Conservation (phyloP, 2,329 filamentous ascomycete genomes). For the Beauveria medogensis region DNA sequence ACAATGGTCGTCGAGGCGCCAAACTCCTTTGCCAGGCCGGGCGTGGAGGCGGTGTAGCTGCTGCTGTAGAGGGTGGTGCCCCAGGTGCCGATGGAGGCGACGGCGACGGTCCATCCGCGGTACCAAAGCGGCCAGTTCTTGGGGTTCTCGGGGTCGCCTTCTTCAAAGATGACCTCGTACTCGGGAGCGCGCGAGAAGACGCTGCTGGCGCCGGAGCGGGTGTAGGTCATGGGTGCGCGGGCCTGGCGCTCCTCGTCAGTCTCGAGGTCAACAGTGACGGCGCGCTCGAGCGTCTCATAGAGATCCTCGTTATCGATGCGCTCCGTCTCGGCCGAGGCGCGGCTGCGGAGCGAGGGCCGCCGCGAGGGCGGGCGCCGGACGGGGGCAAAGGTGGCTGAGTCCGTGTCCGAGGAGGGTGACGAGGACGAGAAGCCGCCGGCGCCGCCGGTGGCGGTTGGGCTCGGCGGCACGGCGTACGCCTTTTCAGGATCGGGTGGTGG, state of each 20-base stretch:
- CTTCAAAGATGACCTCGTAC: slow-evolving; percentile 67
- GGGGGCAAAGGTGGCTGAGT: background rate
- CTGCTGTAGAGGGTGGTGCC: slow-evolving; percentile 65
- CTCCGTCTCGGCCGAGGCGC: slow-evolving; percentile 9
- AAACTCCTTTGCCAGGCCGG: slow-evolving; percentile 62
- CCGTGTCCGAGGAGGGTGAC: background rate
- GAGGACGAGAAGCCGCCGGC: background rate
- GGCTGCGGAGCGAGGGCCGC: background rate
- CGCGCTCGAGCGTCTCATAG: slow-evolving; percentile 24
- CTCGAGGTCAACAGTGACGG: slow-evolving; percentile 25
- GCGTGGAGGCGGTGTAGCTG: slow-evolving; percentile 65
- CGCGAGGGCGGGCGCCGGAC: background rate
- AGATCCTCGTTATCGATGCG: slow-evolving; percentile 17
- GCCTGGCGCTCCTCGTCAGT: slow-evolving; percentile 31
- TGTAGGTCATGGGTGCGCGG: slow-evolving; percentile 38
- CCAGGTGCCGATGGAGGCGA: slow-evolving; percentile 39
- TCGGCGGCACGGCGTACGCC: background rate
- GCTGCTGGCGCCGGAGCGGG: slow-evolving; percentile 30
- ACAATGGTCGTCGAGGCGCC: slow-evolving; percentile 49
- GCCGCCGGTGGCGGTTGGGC: background rate
- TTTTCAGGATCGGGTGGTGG: slow-evolving; percentile 5
- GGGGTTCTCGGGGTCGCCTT: slow-evolving; percentile 55
- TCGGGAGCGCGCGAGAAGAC: slow-evolving; percentile 41
- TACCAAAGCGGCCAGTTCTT: slow-evolving; percentile 56
- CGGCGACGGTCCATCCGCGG: slow-evolving; percentile 35